Percentiles rank a stretch among this genome's conserved stretches.
These are phyloP conservation scores for Volvox carteri DNA, from an alignment of 163 green algal species.

Conservation along the genomic window DNA sequence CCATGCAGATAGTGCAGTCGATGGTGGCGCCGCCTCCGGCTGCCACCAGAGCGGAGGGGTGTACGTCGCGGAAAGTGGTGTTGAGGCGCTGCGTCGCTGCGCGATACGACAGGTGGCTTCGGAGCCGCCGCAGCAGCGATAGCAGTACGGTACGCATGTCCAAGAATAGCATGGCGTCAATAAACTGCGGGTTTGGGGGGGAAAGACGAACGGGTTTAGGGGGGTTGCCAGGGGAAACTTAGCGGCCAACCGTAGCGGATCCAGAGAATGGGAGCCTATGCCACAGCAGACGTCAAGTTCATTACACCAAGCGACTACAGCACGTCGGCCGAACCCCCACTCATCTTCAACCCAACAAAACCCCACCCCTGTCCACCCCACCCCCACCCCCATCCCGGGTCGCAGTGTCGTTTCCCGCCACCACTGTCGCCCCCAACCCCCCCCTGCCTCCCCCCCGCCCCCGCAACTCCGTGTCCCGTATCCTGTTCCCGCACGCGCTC, in stretches of 20 bases:
- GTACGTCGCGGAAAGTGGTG: constrained; percentile 65
- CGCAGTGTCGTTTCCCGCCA: no score
- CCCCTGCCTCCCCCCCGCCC: no score
- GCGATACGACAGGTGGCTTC: constrained; percentile 57
- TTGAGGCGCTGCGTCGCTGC: constrained; percentile 60
- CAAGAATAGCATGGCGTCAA: constrained; percentile 70
- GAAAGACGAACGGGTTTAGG: neutral
- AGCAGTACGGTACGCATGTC: constrained; percentile 63
- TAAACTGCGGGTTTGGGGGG: constrained; percentile 33
- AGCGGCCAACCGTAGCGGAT: no score
- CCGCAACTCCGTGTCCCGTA: no score
- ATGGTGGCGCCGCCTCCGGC: neutral
- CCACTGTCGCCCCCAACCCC: no score
- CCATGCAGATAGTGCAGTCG: constrained; percentile 75
- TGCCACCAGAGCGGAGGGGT: neutral
- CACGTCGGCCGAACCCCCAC: no score
- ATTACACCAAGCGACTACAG: no score
- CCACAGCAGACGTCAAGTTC: no score
- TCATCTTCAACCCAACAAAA: no score
- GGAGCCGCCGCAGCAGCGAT: constrained; percentile 55
- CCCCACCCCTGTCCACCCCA: neutral
- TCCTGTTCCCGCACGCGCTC: no score
- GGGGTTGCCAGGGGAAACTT: neutral
- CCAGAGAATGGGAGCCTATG: no score
- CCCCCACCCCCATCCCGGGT: no score